These are phyloP conservation scores for Aeschynomene evenia DNA, from an alignment of 306 rosid genomes.

Conservation along the genomic window DNA sequence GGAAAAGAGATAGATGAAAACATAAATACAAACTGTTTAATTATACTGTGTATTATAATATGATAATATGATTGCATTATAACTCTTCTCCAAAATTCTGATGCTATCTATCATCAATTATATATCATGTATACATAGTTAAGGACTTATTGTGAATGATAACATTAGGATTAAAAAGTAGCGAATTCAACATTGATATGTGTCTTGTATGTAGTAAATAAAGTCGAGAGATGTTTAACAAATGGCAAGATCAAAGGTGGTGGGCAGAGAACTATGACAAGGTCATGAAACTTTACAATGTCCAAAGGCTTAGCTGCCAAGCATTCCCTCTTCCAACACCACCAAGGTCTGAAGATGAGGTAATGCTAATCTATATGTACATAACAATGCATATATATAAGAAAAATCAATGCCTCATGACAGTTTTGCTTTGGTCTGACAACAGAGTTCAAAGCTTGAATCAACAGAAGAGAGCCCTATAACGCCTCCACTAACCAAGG, in stretches of 20 bases:
- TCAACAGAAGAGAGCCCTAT: conserved; percentile 55
- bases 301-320: conserved; percentile 50
- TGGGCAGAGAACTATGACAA: conserved; percentile 61
- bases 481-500: conserved; percentile 51
- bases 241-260: conserved; percentile 62
- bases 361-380: too few relatives aligned
- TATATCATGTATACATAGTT: conserved; percentile 13
- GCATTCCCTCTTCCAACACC: conserved; percentile 61
- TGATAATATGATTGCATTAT: neutral
- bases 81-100: neutral
- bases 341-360: conserved; percentile 62
- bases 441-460: conserved; percentile 56
- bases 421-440: conserved; percentile 18
- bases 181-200: conserved; percentile 27
- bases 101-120: too few relatives aligned
- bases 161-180: too few relatives aligned
- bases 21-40: too few relatives aligned
- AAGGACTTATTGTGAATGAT: too few relatives aligned
- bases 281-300: too few relatives aligned
- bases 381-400: too few relatives aligned
- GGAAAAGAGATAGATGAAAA: too few relatives aligned
- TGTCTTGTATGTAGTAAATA: conserved; percentile 31
- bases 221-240: conserved; percentile 57
- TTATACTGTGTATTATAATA: too few relatives aligned
- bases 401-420: too few relatives aligned